Conservation (phyloP, 768 basidiomycete genomes). For the Suillus plorans region DNA sequence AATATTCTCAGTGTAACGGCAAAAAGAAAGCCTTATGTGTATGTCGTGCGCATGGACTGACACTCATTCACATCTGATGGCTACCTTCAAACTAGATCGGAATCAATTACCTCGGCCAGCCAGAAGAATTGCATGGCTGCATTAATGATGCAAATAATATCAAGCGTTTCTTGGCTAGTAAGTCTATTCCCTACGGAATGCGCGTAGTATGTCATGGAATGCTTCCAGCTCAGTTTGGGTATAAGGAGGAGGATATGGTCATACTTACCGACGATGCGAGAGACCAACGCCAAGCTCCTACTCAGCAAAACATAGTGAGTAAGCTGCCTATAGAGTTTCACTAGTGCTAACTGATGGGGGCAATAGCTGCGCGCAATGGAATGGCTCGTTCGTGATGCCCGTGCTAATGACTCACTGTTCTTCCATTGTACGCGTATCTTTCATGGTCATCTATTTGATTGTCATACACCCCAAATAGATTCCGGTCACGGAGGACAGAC, state of each 20-base stretch:
- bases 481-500: slow-evolving; percentile 96
- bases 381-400: slow-evolving; percentile 85
- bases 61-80: neutral
- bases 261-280: slow-evolving; percentile 76
- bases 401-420: slow-evolving; percentile 83
- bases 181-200: slow-evolving; percentile 23
- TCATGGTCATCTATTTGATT: neutral
- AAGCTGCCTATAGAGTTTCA: neutral
- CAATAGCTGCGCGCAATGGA: slow-evolving; percentile 73
- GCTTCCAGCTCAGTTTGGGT: slow-evolving; percentile 56
- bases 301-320: slow-evolving; percentile 75
- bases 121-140: slow-evolving; percentile 74
- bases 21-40: slow-evolving; percentile 88
- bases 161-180: slow-evolving; percentile 70
- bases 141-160: slow-evolving; percentile 91
- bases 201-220: neutral
- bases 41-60: slow-evolving; percentile 28
- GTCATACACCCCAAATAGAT: slow-evolving; percentile 41
- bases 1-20: slow-evolving; percentile 88
- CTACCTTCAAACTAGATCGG: slow-evolving; percentile 59
- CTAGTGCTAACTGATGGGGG: neutral
- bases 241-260: slow-evolving; percentile 79
- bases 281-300: slow-evolving; percentile 67
- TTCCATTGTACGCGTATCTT: slow-evolving; percentile 55
- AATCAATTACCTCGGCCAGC: slow-evolving; percentile 79